A percentile compares a stretch with the other conserved stretches of the same genome.
These are phyloP conservation scores for Astrephomene gubernaculifera DNA, from an alignment of 139 green algal genomes.

Conservation along the genomic window DNA sequence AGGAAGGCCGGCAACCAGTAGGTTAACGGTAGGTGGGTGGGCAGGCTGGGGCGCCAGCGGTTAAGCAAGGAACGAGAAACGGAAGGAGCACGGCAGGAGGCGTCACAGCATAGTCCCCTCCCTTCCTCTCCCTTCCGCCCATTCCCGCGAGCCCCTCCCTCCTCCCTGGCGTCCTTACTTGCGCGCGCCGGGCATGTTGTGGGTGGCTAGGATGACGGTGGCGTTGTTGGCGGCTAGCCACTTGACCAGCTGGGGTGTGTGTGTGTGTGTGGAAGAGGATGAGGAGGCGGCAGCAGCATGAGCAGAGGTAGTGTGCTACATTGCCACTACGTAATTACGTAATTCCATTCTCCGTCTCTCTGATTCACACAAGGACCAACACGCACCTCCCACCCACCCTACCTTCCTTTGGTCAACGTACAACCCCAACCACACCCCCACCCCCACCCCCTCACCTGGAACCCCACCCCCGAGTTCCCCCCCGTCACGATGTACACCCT, in stretches of 20 bases:
- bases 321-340: neutral
- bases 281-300: neutral
- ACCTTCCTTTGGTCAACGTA: too few relatives aligned
- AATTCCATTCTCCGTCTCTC: neutral
- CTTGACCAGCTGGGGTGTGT: conserved; percentile 7
- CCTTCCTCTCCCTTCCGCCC: too few relatives aligned
- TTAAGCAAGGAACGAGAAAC: too few relatives aligned
- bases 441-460: conserved; percentile 25
- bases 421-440: neutral
- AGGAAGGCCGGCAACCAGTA: neutral
- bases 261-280: neutral
- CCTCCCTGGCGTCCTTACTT: neutral
- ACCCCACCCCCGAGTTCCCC: conserved; percentile 22
- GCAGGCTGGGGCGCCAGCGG: too few relatives aligned
- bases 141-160: too few relatives aligned
- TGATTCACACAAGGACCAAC: neutral
- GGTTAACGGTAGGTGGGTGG: too few relatives aligned
- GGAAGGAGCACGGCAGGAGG: too few relatives aligned
- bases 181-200: conserved; percentile 39
- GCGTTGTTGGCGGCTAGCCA: conserved; percentile 2
- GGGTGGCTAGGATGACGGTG: conserved; percentile 35
- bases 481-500: conserved; percentile 28
- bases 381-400: neutral
- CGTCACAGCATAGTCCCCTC: too few relatives aligned
- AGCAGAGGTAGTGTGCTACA: neutral